Evolutionary conservation across 345 rosid species (phyloP), one percentile per base, ranked within the genome.

Genomic region (Arabis alpina): DNA sequence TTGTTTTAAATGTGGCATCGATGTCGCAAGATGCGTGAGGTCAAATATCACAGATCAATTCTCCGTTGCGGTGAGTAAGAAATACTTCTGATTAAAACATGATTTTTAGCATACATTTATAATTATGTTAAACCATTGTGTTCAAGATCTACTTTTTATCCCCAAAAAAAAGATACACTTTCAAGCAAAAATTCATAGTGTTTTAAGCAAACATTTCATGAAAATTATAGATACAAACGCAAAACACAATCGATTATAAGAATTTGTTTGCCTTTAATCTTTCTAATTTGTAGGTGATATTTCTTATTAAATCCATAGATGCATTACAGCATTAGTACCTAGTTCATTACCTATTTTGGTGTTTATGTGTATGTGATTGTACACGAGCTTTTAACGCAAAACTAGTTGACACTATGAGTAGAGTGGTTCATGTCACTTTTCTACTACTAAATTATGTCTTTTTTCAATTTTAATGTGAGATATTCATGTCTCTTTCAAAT

Each of bases 11-110:
- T 84, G 87, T 40, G 74, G 59, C 10, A 5, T 67, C 3, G 25
- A 66, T n/a, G 66, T 41, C 41, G 75, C 81, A 51, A 78, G 43
- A 78, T 84, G 88, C 55, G 84, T 78, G 36, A 71, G 86, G 62
- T 63, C 82, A 53, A 64, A 54, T 52, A 25, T 64, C 32, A 71
- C 84, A 4, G 66, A 84, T 66, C 88, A 71, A 34, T 84, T 82
- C 72, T 63, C 82, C 67, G 47, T 76, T 32, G 54, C 68, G 79
- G 85, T 84, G 58, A 52, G 65, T 60, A 12, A 10, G 23, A 49
- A 59, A n/a, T 48, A 24, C 5, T 48, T 49, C 15, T 50, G 13
- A 40, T 51, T 36, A 36, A 36, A 36, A 36, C 3, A 8, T 36
- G 40, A 8, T 36, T 36, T 14, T 7, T 5, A 28, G 9, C 23